Base-by-base conservation (phyloP, 2,329 filamentous ascomycete genomes). In the Venturiaceae sp. region DNA sequence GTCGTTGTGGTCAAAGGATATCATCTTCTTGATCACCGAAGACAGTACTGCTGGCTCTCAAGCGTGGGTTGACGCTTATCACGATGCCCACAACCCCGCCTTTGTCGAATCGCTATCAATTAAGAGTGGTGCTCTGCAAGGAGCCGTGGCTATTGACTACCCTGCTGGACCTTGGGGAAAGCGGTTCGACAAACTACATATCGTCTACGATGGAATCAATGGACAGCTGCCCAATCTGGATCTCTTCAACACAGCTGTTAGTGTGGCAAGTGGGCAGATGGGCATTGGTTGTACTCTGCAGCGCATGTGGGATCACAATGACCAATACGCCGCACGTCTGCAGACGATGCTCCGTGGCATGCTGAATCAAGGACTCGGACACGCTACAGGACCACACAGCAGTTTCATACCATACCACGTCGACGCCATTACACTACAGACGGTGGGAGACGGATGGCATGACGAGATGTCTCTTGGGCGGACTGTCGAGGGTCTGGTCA, bases 1-100 rank as follows among this genome's bases (percentile, higher is more conserved):
- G 94, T 96, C 91, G 57, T 80, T 99, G 30, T 99, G 94, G 94
- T 96, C 92, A 60, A 99, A 99, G 73, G 94, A 99, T 71, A 96
- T 99, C 64, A 92, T 99, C 60, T 84, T 99, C 65, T 75, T 99
- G 5, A 81, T 99, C 52, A 86, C 94, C 0, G 86, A 89, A 0
- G 94, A 99, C 72, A 95, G 90, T 71, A 87, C 86, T 60, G 87
- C 89, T 11, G 94, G 92, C 0, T 90, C 91, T 0, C 92, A 97
- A 70, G 94, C 94, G 26, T 99, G 94, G 94, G 90, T 96, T 8
- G 92, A 96, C 68, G 94, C 94, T 1, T 99, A 99, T 71, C 94
- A 99, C 72, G 90, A 96, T 70, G 86, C 88, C 21, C 91, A 96
- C 67, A 80, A 87, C 63, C 80, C 86, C 0, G 74, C 80, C 5